A percentile compares a stretch with the other conserved stretches of the same genome.
Conservation (phyloP, 768 basidiomycete species). For the Russula abietina region DNA sequence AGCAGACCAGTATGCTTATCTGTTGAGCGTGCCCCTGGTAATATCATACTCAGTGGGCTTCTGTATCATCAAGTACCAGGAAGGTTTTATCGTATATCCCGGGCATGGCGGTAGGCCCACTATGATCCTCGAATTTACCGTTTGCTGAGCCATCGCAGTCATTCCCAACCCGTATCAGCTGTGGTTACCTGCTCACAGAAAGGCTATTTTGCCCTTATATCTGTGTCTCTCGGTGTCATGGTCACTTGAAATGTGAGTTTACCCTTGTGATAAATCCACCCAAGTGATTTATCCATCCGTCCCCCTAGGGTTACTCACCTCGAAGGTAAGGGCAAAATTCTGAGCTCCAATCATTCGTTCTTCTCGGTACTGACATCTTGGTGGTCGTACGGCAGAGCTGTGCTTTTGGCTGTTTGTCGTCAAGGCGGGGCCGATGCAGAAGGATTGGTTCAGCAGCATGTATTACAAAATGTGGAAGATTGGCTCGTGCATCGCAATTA, state of each 20-base stretch:
- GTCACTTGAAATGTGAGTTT: constrained; percentile 66
- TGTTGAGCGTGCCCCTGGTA: constrained; percentile 57
- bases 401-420: constrained; percentile 87
- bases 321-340: constrained; percentile 48
- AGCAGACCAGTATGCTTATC: constrained; percentile 58
- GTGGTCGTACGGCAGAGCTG: constrained; percentile 46
- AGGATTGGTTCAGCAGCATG: constrained; percentile 66
- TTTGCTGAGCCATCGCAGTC: constrained; percentile 37
- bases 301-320: constrained; percentile 61
- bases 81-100: constrained; percentile 51
- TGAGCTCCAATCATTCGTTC: background rate
- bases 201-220: constrained; percentile 58
- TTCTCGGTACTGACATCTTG: background rate
- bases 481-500: constrained; percentile 54
- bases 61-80: constrained; percentile 62
- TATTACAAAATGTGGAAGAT: constrained; percentile 72
- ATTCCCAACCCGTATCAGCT: constrained; percentile 55
- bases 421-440: constrained; percentile 50
- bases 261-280: background rate
- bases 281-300: background rate
- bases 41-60: constrained; percentile 58
- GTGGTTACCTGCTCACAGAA: constrained; percentile 46
- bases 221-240: constrained; percentile 61
- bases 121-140: too few relatives aligned
- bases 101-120: constrained; percentile 39